Evolutionary conservation across 2,329 filamentous ascomycete genomes (phyloP).

Genomic region (Bipolaris bicolor): DNA sequence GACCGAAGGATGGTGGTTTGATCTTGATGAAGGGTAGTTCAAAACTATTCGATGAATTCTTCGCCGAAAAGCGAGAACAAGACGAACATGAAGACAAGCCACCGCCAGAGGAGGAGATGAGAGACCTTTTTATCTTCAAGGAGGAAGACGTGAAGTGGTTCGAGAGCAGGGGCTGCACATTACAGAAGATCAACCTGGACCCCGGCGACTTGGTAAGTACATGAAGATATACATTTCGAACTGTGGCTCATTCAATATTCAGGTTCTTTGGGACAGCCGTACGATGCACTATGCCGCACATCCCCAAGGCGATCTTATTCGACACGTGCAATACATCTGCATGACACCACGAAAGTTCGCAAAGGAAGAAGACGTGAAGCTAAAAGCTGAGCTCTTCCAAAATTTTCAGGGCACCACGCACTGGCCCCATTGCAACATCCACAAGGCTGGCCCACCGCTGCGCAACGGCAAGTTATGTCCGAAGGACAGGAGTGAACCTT

Average conservation of each 20-base stretch:
- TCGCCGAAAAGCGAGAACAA: slow-evolving; percentile 29
- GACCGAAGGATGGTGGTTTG: slow-evolving; percentile 56
- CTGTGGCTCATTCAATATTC: neutral
- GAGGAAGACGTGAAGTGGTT: slow-evolving; percentile 55
- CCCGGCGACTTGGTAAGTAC: slow-evolving; percentile 49
- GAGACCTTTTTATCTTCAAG: slow-evolving; percentile 54
- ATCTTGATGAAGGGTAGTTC: slow-evolving; percentile 54
- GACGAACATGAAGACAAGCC: slow-evolving; percentile 24
- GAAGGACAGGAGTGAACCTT: slow-evolving; percentile 22
- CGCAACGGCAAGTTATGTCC: slow-evolving; percentile 20
- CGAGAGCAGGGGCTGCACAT: slow-evolving; percentile 46
- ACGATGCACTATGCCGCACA: slow-evolving; percentile 52
- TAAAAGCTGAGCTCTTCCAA: slow-evolving; percentile 26
- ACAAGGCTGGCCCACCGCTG: slow-evolving; percentile 15
- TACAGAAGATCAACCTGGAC: slow-evolving; percentile 51
- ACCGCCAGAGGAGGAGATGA: slow-evolving; percentile 31
- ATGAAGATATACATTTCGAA: slow-evolving; percentile 16
- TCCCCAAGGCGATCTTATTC: slow-evolving; percentile 22
- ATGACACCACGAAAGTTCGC: slow-evolving; percentile 25
- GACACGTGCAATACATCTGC: slow-evolving; percentile 31
- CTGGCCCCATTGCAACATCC: slow-evolving; percentile 34
- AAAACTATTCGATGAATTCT: slow-evolving; percentile 55
- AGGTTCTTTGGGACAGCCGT: slow-evolving; percentile 53
- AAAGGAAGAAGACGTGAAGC: slow-evolving; percentile 23
- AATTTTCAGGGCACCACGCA: slow-evolving; percentile 29